Evolutionary conservation across 2,329 filamentous ascomycete species (phyloP).

Genomic region (Beauveria varroae): DNA sequence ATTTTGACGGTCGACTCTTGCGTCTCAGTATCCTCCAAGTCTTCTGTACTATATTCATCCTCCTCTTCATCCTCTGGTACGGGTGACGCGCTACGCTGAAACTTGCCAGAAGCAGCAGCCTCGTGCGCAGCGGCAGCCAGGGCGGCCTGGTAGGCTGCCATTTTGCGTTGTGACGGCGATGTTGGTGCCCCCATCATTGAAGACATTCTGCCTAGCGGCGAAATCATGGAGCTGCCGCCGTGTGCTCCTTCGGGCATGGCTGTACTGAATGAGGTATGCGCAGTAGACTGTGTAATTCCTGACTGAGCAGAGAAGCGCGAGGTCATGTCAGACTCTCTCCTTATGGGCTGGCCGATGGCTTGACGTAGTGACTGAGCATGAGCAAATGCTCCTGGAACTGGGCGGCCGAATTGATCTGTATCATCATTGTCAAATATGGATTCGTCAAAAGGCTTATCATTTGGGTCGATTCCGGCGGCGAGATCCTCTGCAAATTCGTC

Average conservation of each 20-base stretch:
- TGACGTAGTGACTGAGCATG: constrained; percentile 40
- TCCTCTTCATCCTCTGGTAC: constrained; percentile 20
- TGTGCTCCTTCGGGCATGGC: constrained; percentile 15
- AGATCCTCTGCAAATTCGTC: constrained; percentile 40
- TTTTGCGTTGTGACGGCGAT: constrained; percentile 16
- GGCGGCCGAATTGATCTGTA: constrained; percentile 54
- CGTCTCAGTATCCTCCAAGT: constrained; percentile 10
- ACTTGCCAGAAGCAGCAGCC: constrained; percentile 69
- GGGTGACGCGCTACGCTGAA: constrained; percentile 53
- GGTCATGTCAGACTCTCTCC: constrained; percentile 39
- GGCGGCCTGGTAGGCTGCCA: constrained; percentile 72
- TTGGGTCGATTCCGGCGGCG: constrained; percentile 33
- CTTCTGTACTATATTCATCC: not conserved
- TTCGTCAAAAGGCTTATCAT: constrained; percentile 59
- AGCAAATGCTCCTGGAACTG: constrained; percentile 51
- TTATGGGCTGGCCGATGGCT: constrained; percentile 25
- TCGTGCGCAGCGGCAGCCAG: constrained; percentile 73
- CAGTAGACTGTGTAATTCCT: constrained; percentile 39
- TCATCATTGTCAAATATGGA: constrained; percentile 65
- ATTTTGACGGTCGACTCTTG: constrained; percentile 38
- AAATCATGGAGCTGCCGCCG: constrained; percentile 7
- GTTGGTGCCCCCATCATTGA: not conserved
- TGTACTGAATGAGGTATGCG: constrained; percentile 42
- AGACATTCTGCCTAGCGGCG: not conserved
- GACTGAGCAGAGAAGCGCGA: constrained; percentile 38